Conservation (phyloP, 257 asterid species). For the Sherardia arvensis region DNA sequence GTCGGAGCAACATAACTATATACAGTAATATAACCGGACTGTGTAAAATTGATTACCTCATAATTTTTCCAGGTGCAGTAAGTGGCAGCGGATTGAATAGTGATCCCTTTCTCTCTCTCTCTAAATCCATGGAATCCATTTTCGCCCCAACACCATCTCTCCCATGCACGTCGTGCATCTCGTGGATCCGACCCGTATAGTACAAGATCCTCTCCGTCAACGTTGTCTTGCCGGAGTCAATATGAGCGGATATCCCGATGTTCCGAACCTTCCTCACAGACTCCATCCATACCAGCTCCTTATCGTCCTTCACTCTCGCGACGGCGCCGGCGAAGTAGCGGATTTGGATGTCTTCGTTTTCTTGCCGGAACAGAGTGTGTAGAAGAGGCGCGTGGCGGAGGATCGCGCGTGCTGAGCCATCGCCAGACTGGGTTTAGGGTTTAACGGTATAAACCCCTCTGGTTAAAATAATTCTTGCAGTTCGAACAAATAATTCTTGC, state of each 20-base stretch:
- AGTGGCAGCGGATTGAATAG: conserved; percentile 97
- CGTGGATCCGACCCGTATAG: conserved; percentile 96
- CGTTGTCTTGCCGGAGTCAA: conserved; percentile 95
- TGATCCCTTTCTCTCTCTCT: conserved; percentile 97
- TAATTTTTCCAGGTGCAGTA: conserved; percentile 89
- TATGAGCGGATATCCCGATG: conserved; percentile 94
- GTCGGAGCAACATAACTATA: too few relatives aligned
- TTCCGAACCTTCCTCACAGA: conserved; percentile 76
- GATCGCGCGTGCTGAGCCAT: conserved; percentile 70
- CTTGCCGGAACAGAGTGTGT: conserved; percentile 34
- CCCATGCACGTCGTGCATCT: conserved; percentile 93
- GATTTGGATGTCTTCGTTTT: conserved; percentile 38
- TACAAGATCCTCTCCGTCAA: conserved; percentile 79
- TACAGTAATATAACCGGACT: too few relatives aligned
- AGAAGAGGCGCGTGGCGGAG: conserved; percentile 55
- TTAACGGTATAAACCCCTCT: conserved; percentile 56
- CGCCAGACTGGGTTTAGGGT: conserved; percentile 34
- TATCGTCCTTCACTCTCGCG: conserved; percentile 64
- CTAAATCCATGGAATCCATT: conserved; percentile 99
- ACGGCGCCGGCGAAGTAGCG: conserved; percentile 69
- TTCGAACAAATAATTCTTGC: too few relatives aligned
- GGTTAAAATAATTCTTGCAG: too few relatives aligned
- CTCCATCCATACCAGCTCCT: conserved; percentile 74
- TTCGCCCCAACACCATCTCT: conserved; percentile 98
- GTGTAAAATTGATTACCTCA: too few relatives aligned